Evolutionary conservation across 2,329 filamentous ascomycete genomes (phyloP), one percentile per base, ranked within the genome.

Genomic region (Colletotrichum cereale): DNA sequence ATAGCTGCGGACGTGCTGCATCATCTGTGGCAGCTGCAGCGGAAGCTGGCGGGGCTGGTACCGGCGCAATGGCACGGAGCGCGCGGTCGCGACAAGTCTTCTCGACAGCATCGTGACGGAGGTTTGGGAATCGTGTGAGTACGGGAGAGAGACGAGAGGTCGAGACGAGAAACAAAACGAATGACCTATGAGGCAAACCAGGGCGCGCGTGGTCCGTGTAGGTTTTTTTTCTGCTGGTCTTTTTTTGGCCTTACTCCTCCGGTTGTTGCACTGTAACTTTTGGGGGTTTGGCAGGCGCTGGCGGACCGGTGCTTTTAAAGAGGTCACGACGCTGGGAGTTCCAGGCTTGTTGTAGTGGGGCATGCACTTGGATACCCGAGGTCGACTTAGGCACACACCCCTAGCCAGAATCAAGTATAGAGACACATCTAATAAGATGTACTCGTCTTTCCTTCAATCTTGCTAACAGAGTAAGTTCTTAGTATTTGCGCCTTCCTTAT

Each of bases 1-100:
- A 79, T 91, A 91, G 75, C 78, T 86, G 75, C 89, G 88, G 64
- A 89, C 85, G 78, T 90, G 88, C 78, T 84, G 80, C 80, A 88
- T 85, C 79, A 88, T 84, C 42, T 84, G 74, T 12, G 87, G 86
- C 62, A 88, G 83, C 78, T 84, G 79, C 66, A 81, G 74, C 55
- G 73, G 76, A 64, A 77, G 76, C 70, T 69, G 66, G 34, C 78
- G 79, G 65, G 79, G 73, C 50, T 77, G 80, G 14, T 81, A 78
- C 67, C 79, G 81, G 73, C 84, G 84, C 74, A 86, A 79, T 42
- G 85, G 82, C 79, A 81, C 80, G 75, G 83, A 78, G 73, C 85
- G 82, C 75, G 83, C 81, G 58, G 83, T 82, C 52, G 81, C 83
- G 72, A 82, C 77, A 74, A 84, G 75, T 75, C 80, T 79, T 78